Percentiles rank a stretch among this genome's conserved stretches.
Conservation (phyloP, 192 early-diverging fungal species). For the Coemansia sp. region DNA sequence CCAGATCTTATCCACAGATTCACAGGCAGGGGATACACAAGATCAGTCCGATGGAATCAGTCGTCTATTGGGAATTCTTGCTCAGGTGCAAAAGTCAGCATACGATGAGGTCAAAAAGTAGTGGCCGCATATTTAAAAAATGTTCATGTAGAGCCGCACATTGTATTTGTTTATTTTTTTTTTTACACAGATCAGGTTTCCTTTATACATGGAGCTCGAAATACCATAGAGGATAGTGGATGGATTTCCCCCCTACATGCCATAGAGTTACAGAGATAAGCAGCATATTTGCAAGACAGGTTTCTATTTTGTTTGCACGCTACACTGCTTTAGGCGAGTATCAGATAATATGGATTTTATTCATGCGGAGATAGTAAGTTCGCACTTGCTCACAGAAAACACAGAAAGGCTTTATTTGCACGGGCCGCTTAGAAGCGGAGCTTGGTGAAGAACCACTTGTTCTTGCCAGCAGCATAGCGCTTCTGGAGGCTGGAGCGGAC, state of each 20-base stretch:
- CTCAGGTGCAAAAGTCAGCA: conserved; percentile 25
- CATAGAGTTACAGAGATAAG: no score
- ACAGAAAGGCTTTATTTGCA: conserved; percentile 9
- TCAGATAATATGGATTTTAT: not conserved
- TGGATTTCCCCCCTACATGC: no score
- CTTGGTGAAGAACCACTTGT: conserved; percentile 99
- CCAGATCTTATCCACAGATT: not conserved
- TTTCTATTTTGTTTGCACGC: no score
- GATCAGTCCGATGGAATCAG: conserved; percentile 31
- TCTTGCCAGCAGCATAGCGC: conserved; percentile 97
- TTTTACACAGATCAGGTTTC: no score
- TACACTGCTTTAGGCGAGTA: conserved; percentile 2
- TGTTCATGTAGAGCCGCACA: no score
- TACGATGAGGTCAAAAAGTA: not conserved
- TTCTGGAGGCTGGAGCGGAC: conserved; percentile 97
- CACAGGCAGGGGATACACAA: not conserved
- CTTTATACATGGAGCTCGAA: not conserved
- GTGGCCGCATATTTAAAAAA: conserved; percentile 1
- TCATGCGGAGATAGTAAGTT: not conserved
- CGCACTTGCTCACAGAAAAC: not conserved
- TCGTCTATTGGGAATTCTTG: conserved; percentile 35
- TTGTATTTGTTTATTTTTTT: no score
- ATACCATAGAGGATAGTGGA: no score
- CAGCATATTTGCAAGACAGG: conserved; percentile 5
- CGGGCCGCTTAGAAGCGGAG: conserved; percentile 77